Evolutionary conservation across 352 stramenopile genomes (phyloP), one percentile per base, ranked within the genome.

Genomic region (Poterioochromonas sp.): DNA sequence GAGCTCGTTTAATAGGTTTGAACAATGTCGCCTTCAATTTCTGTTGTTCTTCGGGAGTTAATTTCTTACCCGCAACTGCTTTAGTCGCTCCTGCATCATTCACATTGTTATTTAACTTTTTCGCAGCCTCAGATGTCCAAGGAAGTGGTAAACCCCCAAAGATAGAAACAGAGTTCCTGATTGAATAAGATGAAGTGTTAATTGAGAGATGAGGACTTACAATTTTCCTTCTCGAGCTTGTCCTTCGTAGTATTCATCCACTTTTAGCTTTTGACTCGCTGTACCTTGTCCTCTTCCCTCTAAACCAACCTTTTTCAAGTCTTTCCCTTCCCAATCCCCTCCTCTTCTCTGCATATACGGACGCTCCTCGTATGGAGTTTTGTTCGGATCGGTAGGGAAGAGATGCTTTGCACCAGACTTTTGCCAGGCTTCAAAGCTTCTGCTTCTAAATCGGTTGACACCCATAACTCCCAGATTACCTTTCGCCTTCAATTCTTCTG

Each of bases 391-490:
- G 32, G 85, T 71, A 5, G 84, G 84, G 65, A 90, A 88, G 35
- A 90, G 80, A 76, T 90, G 88, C 73, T 84, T 86, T 49, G 85
- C 86, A 76, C 86, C 86, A 26, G 83, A 51, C 74, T 88, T 88
- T 81, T 90, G 86, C 86, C 86, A 90, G 18, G 88, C 86, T 15
- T 79, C 47, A 77, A 90, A 88, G 8, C 81, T 83, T 53, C 86
- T 80, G 40, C 81, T 86, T 79, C 88, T 83, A 78, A 90, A 90
- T 11, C 83, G 87, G 26, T 83, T 88, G 40, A 90, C 87, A 22
- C 86, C 86, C 77, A 83, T 79, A 39, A 82, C 83, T 51, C 86
- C 86, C 0, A 90, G 80, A 74, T 90, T 84, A 32, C 12, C 51
- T 62, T 62, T 32, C 8, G 12, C 5, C 18, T 51, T 51, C 18